Conservation (phyloP, 2,329 filamentous ascomycete genomes). For the Alternaria postmessia region DNA sequence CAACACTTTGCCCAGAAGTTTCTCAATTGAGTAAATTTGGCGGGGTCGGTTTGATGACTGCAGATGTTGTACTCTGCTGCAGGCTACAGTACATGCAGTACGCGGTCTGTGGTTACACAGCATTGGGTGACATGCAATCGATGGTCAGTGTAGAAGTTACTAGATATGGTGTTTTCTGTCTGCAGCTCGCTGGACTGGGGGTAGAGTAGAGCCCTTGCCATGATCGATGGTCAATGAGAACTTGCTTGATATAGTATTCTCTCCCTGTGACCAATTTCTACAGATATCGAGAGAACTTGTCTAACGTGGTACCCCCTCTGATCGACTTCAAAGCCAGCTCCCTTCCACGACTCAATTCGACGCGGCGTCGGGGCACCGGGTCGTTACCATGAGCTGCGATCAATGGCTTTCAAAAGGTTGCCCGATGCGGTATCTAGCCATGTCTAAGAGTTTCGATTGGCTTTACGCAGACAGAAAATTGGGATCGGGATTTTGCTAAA, state of each 20-base stretch:
- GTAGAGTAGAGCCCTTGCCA: neutral
- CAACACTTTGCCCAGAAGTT: neutral
- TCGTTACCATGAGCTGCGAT: neutral
- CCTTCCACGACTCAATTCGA: neutral
- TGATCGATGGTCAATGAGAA: neutral
- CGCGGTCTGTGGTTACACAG: too few relatives aligned
- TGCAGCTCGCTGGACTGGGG: neutral
- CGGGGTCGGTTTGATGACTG: neutral
- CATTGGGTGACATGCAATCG: neutral
- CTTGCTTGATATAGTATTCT: neutral
- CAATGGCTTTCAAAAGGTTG: neutral
- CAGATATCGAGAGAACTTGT: neutral
- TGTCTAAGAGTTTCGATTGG: neutral
- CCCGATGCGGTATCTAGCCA: neutral
- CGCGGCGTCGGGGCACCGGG: neutral
- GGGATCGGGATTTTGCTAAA: neutral
- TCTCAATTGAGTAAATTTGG: neutral
- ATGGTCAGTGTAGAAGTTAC: neutral
- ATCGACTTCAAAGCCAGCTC: neutral
- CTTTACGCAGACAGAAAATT: neutral
- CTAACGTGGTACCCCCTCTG: neutral
- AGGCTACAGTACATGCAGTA: neutral
- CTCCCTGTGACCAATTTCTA: neutral
- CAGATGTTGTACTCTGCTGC: neutral
- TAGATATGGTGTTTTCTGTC: neutral